phyloP scores from a whole-genome alignment of 805 yeast species.

The Myxozyma melibiosi region DNA sequence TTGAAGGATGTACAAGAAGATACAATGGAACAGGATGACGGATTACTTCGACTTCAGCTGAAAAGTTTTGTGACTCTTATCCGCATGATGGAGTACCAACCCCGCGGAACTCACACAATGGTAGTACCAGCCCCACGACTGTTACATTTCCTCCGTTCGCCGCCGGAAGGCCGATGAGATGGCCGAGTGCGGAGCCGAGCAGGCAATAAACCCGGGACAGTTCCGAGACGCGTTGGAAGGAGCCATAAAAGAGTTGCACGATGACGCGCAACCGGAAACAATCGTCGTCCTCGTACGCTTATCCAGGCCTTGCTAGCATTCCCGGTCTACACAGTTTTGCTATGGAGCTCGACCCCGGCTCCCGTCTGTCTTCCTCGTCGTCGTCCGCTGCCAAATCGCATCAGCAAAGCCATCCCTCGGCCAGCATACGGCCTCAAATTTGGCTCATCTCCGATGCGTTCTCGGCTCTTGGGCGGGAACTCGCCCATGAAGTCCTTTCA shows the following conservation, averaged over 20 bases:
- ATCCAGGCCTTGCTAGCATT: slow-evolving; percentile 1
- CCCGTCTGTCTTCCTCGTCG: no score
- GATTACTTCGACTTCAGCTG: no score
- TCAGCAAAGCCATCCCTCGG: no score
- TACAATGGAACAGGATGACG: not conserved
- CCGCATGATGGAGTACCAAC: no score
- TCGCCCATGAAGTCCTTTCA: slow-evolving; percentile 26
- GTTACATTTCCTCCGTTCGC: no score
- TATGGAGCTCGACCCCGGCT: slow-evolving; percentile 13
- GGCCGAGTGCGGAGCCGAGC: not conserved
- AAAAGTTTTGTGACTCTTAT: no score
- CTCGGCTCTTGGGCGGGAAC: slow-evolving; percentile 27
- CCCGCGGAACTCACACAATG: no score
- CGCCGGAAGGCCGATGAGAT: slow-evolving; percentile 3
- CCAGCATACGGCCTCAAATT: slow-evolving; percentile 16
- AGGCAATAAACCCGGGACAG: not conserved
- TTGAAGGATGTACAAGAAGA: not conserved
- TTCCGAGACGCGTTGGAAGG: slow-evolving; percentile 6
- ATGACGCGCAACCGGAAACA: no score
- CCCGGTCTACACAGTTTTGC: slow-evolving; percentile 17
- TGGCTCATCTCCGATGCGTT: slow-evolving; percentile 35
- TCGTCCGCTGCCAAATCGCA: no score
- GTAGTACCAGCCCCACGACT: no score
- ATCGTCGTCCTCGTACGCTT: not conserved
- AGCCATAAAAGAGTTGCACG: not conserved